Evolutionary conservation across 805 yeast genomes (phyloP).

Genomic region (Metschnikowia corniflorae): DNA sequence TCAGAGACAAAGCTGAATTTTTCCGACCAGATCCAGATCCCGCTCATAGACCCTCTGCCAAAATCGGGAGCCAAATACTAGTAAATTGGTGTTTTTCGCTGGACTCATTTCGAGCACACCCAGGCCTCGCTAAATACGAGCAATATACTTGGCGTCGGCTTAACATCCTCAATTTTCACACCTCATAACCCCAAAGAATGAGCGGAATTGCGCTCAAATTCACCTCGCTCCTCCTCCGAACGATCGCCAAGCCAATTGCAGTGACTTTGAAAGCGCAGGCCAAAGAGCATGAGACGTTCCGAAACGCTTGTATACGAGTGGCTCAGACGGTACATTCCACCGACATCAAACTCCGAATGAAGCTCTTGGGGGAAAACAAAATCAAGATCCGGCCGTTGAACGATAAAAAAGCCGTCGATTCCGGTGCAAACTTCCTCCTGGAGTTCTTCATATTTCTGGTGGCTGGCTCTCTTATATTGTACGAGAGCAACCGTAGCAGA

Average conservation of each 20-base stretch:
- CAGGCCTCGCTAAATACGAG: too few species aligned
- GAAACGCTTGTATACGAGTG: conserved; percentile 56
- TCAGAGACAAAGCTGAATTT: too few species aligned
- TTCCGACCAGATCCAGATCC: too few species aligned
- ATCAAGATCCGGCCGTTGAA: conserved; percentile 70
- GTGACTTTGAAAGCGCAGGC: conserved; percentile 70
- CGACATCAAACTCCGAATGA: conserved; percentile 60
- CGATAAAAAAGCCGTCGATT: conserved; percentile 77
- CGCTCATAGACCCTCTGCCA: too few species aligned
- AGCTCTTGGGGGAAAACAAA: conserved; percentile 51
- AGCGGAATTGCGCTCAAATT: conserved; percentile 75
- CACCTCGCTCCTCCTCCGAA: conserved; percentile 66
- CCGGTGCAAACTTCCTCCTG: conserved; percentile 75
- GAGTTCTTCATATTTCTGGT: conserved; percentile 76
- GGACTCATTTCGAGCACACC: too few species aligned
- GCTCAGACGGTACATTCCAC: conserved; percentile 72
- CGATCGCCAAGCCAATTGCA: conserved; percentile 78
- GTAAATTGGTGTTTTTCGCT: too few species aligned
- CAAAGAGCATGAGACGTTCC: conserved; percentile 63
- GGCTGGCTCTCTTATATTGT: conserved; percentile 72
- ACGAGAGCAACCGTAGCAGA: conserved; percentile 66
- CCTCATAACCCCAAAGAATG: too few species aligned
- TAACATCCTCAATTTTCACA: too few species aligned
- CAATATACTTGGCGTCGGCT: too few species aligned
- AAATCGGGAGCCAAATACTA: too few species aligned